These are phyloP conservation scores for Solanum paucissectum DNA, from an alignment of 257 asterid genomes.

Conservation along the genomic window DNA sequence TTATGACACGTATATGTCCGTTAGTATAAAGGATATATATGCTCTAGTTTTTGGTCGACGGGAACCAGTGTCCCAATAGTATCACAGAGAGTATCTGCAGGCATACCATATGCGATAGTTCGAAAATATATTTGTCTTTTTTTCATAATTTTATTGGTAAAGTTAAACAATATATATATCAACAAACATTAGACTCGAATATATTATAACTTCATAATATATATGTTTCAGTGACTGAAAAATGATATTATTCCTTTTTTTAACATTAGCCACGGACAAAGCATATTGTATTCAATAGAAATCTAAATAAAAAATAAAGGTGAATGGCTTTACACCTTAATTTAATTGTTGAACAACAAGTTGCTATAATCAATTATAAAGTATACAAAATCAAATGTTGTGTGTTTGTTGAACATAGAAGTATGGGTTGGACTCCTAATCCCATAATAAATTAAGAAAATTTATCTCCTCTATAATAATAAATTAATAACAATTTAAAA, in stretches of 20 bases:
- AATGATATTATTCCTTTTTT: neutral
- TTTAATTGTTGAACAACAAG: neutral
- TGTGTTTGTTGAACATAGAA: neutral
- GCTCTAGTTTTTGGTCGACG: too few relatives aligned
- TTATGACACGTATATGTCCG: too few relatives aligned
- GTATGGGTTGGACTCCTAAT: neutral
- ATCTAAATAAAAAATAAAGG: neutral
- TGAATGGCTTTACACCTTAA: neutral
- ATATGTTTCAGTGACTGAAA: neutral
- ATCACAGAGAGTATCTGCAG: too few relatives aligned
- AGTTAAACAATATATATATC: too few relatives aligned
- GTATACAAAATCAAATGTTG: neutral
- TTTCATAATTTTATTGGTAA: too few relatives aligned
- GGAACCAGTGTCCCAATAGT: too few relatives aligned
- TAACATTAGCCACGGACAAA: neutral
- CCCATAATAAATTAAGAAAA: neutral
- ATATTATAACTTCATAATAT: too few relatives aligned
- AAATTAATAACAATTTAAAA: neutral
- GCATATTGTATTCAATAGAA: neutral
- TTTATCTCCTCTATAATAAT: neutral
- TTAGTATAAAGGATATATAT: too few relatives aligned
- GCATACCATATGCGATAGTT: too few relatives aligned
- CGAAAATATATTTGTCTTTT: too few relatives aligned
- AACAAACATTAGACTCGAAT: too few relatives aligned
- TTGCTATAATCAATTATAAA: neutral